phyloP scores from a whole-genome alignment of 1,139 yeast species.

The Hanseniaspora gamundiae region DNA sequence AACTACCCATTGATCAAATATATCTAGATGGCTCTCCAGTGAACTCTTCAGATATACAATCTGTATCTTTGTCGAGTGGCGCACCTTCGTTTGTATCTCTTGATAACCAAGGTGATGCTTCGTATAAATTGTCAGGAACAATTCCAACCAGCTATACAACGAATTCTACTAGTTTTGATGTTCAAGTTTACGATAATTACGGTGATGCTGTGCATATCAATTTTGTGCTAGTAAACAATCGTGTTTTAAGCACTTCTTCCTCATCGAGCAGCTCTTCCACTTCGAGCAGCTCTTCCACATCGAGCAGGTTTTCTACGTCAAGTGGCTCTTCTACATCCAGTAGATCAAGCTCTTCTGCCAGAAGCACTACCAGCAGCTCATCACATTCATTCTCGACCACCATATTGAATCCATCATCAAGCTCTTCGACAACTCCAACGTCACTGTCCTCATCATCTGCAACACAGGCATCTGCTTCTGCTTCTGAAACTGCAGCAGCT shows the following conservation, averaged over 20 bases:
- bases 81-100: conserved; percentile 54
- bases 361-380: background rate
- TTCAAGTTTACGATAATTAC: conserved; percentile 48
- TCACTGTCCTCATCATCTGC: conserved; percentile 22
- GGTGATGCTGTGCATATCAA: conserved; percentile 53
- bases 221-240: conserved; percentile 30
- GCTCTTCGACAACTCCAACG: conserved; percentile 21
- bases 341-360: background rate
- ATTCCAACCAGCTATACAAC: conserved; percentile 37
- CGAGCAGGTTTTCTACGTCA: background rate
- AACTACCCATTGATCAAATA: conserved; percentile 50
- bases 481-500: conserved; percentile 16
- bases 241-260: conserved; percentile 17
- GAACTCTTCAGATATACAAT: conserved; percentile 38
- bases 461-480: conserved; percentile 14
- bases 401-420: conserved; percentile 19
- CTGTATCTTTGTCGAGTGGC: conserved; percentile 33
- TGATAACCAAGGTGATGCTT: conserved; percentile 27
- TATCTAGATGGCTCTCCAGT: conserved; percentile 47
- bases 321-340: background rate
- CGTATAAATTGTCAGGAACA: conserved; percentile 41
- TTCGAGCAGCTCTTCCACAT: background rate
- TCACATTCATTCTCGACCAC: background rate
- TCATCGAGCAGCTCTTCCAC: conserved; percentile 6
- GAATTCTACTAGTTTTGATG: conserved; percentile 34